Base-by-base conservation (phyloP, 768 basidiomycete species). In the Rubroboletus satanas region DNA sequence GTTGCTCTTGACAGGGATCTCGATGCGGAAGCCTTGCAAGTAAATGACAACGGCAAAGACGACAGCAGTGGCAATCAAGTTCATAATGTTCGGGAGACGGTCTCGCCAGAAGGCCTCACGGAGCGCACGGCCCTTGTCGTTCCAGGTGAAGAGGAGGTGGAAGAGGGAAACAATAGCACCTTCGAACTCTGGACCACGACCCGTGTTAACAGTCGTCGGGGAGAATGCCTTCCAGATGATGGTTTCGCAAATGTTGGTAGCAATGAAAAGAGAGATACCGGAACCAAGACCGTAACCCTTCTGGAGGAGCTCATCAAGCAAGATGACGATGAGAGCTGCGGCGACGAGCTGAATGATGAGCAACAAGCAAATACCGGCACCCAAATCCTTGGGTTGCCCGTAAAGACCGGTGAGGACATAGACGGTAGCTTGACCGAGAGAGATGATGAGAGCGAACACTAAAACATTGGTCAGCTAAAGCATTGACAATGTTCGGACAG, bases 191-290 rank as follows among this genome's bases (percentile, higher is more conserved):
- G 95, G 90, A 3, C 96, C 96, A 59, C 96, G 90, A 37, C 96
- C 97, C 31, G 94, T 98, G 82, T 98, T 98, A 74, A 98, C 75
- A 44, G 97, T 98, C 21, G 93, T 98, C 10, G 97, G 97, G 1
- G 93, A 95, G 77, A 99, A 98, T 2, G 96, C 97, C 69, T 99
- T 99, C 96, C 96, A 99, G 69, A 98, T 85, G 76, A 99, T 98
- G 59, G 89, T 92, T 73, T 99, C 97, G 74, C 96, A 98, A 64
- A 99, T 98, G 80, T 98, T 99, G 77, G 97, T 98, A 5, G 96
- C 97, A 65, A 98, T 97, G 83, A 98, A 98, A 54, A 98, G 87
- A 54, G 94, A 95, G 74, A 99, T 98, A 59, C 97, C 97, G 5
- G 93, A 95, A 54, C 97, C 97, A 59, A 98, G 91, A 69, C 97